Percentiles rank a stretch among this genome's conserved stretches.
phyloP scores from a whole-genome alignment of 768 basidiomycete genomes.

The Rossbeevera mucosa region DNA sequence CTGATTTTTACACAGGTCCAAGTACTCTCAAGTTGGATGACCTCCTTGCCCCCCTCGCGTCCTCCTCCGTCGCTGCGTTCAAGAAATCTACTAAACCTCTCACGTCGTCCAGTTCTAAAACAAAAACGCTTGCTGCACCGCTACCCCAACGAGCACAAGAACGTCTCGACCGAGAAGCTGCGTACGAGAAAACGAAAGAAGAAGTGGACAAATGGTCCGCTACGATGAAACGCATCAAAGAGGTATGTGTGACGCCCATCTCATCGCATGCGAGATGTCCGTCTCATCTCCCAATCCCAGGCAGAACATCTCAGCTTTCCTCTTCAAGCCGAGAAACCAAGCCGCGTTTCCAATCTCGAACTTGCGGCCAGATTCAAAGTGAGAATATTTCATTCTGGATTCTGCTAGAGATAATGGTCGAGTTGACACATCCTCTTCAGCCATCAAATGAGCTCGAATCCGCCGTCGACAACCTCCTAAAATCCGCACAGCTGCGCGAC shows the following conservation, averaged over 20 bases:
- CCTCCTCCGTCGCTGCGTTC: slow-evolving; percentile 57
- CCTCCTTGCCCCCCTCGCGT: slow-evolving; percentile 67
- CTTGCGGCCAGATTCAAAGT: slow-evolving; percentile 85
- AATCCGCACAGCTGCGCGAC: slow-evolving; percentile 77
- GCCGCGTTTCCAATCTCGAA: slow-evolving; percentile 64
- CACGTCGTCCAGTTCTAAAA: slow-evolving; percentile 49
- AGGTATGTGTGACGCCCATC: slow-evolving; percentile 44
- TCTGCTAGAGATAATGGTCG: neutral
- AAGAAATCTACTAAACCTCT: slow-evolving; percentile 68
- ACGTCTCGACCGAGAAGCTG: slow-evolving; percentile 86
- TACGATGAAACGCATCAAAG: slow-evolving; percentile 88
- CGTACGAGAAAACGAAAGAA: slow-evolving; percentile 87
- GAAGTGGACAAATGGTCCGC: slow-evolving; percentile 93
- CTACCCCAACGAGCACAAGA: slow-evolving; percentile 85
- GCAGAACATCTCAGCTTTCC: slow-evolving; percentile 88
- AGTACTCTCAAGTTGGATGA: slow-evolving; percentile 64
- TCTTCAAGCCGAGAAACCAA: slow-evolving; percentile 57
- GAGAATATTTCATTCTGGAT: slow-evolving; percentile 5
- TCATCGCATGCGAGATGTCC: neutral
- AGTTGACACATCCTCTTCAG: slow-evolving; percentile 33
- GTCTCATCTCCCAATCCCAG: slow-evolving; percentile 34
- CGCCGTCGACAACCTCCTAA: slow-evolving; percentile 75
- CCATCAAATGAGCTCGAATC: slow-evolving; percentile 83
- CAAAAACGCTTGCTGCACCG: slow-evolving; percentile 69
- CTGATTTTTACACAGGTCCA: slow-evolving; percentile 18